These are phyloP conservation scores for Aspergillus ellipticus DNA, from an alignment of 495 filamentous ascomycete genomes.

Conservation along the genomic window DNA sequence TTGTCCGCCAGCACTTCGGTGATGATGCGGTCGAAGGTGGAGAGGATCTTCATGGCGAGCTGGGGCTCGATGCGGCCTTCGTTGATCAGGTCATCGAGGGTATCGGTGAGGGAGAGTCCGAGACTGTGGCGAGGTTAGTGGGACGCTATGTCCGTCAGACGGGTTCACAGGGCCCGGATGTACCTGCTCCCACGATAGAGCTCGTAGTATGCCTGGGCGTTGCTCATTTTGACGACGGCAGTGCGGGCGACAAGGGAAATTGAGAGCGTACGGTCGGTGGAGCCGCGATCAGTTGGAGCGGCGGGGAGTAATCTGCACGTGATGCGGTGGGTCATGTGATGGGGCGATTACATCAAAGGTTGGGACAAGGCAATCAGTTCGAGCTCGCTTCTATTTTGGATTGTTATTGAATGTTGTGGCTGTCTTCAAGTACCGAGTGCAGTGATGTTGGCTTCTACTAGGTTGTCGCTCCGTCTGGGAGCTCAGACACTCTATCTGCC, in stretches of 20 bases:
- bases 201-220: conserved; percentile 70
- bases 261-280: conserved; percentile 14
- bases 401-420: background rate
- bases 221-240: conserved; percentile 25
- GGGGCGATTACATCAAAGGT: background rate
- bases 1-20: conserved; percentile 84
- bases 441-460: background rate
- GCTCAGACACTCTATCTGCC: background rate
- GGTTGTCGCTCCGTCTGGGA: background rate
- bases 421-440: background rate
- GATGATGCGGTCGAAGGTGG: conserved; percentile 85
- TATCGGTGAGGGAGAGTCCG: conserved; percentile 87
- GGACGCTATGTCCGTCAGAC: background rate
- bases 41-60: conserved; percentile 95
- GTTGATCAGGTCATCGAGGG: conserved; percentile 92
- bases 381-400: background rate
- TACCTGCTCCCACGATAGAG: conserved; percentile 97
- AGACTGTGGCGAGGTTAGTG: conserved; percentile 55
- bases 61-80: conserved; percentile 93
- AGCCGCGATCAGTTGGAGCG: conserved; percentile 8
- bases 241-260: conserved; percentile 7
- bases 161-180: background rate
- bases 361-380: background rate
- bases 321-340: conserved; percentile 8
- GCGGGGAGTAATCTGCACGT: conserved; percentile 16